These are phyloP conservation scores for Sporisorium iseilematis-ciliati DNA, from an alignment of 1,284 basidiomycete genomes.

Conservation along the genomic window DNA sequence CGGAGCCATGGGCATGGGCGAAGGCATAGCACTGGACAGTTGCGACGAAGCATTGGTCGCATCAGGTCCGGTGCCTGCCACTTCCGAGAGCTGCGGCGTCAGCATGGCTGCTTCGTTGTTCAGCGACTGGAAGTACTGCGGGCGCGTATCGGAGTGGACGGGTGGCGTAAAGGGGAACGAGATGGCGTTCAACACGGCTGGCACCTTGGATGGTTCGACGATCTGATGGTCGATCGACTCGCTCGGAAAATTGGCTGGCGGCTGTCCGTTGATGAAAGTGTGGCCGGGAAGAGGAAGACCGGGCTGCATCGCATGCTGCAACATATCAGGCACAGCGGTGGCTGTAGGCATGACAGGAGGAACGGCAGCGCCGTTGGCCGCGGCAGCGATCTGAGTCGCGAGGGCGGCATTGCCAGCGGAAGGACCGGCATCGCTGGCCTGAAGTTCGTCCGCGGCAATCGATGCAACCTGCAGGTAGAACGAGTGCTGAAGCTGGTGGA, in stretches of 20 bases:
- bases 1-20: conserved; percentile 46
- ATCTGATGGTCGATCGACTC: conserved; percentile 62
- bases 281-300: conserved; percentile 29
- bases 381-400: conserved; percentile 14
- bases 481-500: conserved; percentile 63
- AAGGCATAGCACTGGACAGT: conserved; percentile 38
- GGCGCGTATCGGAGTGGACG: conserved; percentile 47
- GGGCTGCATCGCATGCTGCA: conserved; percentile 27
- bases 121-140: conserved; percentile 49
- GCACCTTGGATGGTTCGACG: conserved; percentile 61
- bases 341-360: conserved; percentile 12
- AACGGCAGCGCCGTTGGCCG: conserved; percentile 10
- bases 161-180: conserved; percentile 65
- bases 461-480: conserved; percentile 61
- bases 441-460: conserved; percentile 36
- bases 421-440: conserved; percentile 32
- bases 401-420: conserved; percentile 26
- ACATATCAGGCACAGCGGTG: conserved; percentile 13
- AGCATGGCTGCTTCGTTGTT: conserved; percentile 46
- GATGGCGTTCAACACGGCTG: conserved; percentile 59
- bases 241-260: conserved; percentile 41
- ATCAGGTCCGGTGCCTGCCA: conserved; percentile 23
- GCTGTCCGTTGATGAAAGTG: conserved; percentile 50
- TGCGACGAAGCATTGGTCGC: conserved; percentile 22
- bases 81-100: conserved; percentile 47